Evolutionary conservation across 2,329 filamentous ascomycete genomes (phyloP), one percentile per base, ranked within the genome.

Genomic region (Neonectria faginata): DNA sequence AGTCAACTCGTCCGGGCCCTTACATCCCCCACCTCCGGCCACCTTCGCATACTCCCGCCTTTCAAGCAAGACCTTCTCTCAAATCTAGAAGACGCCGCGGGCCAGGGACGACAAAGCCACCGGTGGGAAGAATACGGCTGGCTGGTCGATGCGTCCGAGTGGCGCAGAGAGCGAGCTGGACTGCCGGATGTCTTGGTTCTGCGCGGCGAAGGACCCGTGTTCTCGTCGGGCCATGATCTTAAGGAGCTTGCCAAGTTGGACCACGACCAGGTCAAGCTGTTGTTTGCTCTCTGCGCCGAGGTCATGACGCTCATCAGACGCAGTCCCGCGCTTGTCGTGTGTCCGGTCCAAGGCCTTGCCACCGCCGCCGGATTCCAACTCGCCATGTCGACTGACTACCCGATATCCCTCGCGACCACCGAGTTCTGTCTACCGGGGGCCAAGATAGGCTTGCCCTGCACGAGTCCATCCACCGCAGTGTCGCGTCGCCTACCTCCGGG

Each of bases 321-420:
- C n/a, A 74, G 72, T 18, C 72, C 72, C 20, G 65, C 62, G 0
- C 57, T 67, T 0, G 60, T 74, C 3, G 66, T 74, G 8, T 74
- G 72, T 16, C 72, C 72, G 0, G 67, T 74, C 2, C 72, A 73
- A 8, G 69, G 72, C 2, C 65, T 73, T 8, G 72, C 72, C 6
- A 72, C 72, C 0, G 72, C 72, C 2, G 72, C 72, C 0, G 72
- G 72, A 3, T 72, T 74, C 5, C 72, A 74, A 42, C 67, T 74
- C 0, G 72, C 70, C 9, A 70, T 74, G 67, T 63, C 65, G 1
- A 54, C 70, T 1, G 72, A 74, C n/a, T 72, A 64, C 16, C 70
- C 72, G 0, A 73, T 74, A 3, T 64, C 69, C 0, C 20, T 71
- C 0, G 53, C 65, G 3, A 65, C 60, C 1, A 72, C 72, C 1